Evolutionary conservation across 1,284 basidiomycete genomes (phyloP).

Genomic region (Sporisorium scitamineum): DNA sequence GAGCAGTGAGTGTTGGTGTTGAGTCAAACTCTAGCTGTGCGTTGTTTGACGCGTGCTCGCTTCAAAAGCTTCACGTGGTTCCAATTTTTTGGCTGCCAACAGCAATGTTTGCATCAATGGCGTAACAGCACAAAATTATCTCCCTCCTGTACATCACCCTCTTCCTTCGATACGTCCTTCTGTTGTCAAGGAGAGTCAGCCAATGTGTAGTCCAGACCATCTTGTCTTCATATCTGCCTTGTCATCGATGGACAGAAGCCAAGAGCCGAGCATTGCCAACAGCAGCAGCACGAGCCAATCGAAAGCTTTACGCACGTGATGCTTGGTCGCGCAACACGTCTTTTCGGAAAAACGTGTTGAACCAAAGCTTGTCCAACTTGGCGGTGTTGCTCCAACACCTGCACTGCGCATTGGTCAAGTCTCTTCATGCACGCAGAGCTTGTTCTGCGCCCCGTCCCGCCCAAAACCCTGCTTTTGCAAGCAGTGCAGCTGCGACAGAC

Average conservation of each 20-base stretch:
- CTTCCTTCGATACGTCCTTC: too few species aligned
- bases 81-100: not conserved
- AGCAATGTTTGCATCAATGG: not conserved
- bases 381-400: not conserved
- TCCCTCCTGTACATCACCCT: not conserved
- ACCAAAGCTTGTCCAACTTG: slow-evolving; percentile 16
- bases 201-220: too few species aligned
- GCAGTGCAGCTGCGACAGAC: not conserved
- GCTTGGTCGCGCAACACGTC: slow-evolving; percentile 33
- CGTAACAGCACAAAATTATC: slow-evolving; percentile 1
- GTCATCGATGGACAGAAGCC: not conserved
- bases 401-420: slow-evolving; percentile 5
- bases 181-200: too few species aligned
- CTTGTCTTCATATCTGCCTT: not conserved
- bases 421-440: slow-evolving; percentile 26
- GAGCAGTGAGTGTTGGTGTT: slow-evolving; percentile 47
- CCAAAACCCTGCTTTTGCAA: slow-evolving; percentile 19
- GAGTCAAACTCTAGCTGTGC: slow-evolving; percentile 30
- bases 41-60: slow-evolving; percentile 9
- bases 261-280: not conserved
- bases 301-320: slow-evolving; percentile 38
- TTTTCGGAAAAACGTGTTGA: not conserved
- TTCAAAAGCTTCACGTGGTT: slow-evolving; percentile 25
- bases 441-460: slow-evolving; percentile 19
- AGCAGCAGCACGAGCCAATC: not conserved